Conservation (phyloP, 73 alveolate genomes). For the Tetrahymena elliotti region DNA sequence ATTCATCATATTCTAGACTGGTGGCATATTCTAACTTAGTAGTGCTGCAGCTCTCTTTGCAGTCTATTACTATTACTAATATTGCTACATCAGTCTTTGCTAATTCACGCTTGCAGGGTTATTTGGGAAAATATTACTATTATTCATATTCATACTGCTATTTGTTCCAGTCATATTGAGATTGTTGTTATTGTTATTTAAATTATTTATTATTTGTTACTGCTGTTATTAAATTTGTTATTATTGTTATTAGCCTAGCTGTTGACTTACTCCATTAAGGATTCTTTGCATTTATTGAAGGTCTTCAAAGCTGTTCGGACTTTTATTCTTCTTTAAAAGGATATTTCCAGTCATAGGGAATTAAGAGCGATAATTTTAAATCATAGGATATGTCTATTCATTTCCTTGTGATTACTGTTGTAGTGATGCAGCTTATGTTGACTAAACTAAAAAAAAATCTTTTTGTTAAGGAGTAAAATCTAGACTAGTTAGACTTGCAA, state of each 20-base stretch:
- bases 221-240: not conserved
- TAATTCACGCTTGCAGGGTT: not conserved
- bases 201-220: not conserved
- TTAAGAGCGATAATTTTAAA: not conserved
- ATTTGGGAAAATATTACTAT: not conserved
- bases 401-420: not conserved
- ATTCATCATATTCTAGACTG: not conserved
- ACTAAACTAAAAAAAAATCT: not conserved
- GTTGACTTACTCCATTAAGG: not conserved
- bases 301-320: not conserved
- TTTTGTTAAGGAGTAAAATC: not conserved
- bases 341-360: not conserved
- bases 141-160: not conserved
- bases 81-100: not conserved
- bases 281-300: not conserved
- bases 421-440: not conserved
- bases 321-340: not conserved
- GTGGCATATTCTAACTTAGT: not conserved
- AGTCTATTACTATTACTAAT: not conserved
- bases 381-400: not conserved
- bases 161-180: not conserved
- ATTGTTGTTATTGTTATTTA: not conserved
- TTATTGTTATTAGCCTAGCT: not conserved
- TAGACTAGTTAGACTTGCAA: not conserved
- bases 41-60: not conserved